Percentiles rank a stretch among this genome's conserved stretches.
Conservation (phyloP, 176 grass and related monocot genomes). For the Pontederia paniculata region DNA sequence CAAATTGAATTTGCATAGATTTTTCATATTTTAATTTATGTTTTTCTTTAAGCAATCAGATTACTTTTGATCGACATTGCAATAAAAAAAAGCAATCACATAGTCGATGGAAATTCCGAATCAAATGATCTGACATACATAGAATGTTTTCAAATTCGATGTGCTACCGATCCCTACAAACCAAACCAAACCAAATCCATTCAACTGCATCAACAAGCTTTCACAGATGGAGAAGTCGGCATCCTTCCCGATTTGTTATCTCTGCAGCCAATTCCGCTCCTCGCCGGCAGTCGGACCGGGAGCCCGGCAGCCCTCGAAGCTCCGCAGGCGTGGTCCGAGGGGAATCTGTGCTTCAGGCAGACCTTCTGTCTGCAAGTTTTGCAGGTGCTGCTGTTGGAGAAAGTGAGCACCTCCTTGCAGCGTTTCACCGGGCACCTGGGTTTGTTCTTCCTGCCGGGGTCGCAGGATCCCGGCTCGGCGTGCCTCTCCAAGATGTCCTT, state of each 20-base stretch:
- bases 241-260: conserved; percentile 2
- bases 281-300: conserved; percentile 1
- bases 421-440: conserved; percentile 39
- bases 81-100: too few species aligned
- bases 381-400: conserved; percentile 49
- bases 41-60: too few species aligned
- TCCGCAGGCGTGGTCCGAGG: conserved; percentile 43
- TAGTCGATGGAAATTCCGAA: too few species aligned
- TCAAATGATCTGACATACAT: too few species aligned
- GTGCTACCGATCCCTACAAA: too few species aligned
- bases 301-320: neutral
- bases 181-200: too few species aligned
- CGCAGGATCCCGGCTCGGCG: conserved; percentile 34
- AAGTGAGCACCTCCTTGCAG: conserved; percentile 65
- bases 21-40: too few species aligned
- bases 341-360: conserved; percentile 73
- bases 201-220: conserved; percentile 2
- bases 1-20: too few species aligned
- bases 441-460: conserved; percentile 58
- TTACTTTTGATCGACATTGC: too few species aligned
- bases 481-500: conserved; percentile 25
- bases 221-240: neutral
- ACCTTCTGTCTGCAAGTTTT: conserved; percentile 40
- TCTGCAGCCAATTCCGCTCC: conserved; percentile 19
- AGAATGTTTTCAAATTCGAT: too few species aligned